These are phyloP conservation scores for Talaromyces pinophilus DNA, from an alignment of 2,329 filamentous ascomycete species.

Conservation along the genomic window DNA sequence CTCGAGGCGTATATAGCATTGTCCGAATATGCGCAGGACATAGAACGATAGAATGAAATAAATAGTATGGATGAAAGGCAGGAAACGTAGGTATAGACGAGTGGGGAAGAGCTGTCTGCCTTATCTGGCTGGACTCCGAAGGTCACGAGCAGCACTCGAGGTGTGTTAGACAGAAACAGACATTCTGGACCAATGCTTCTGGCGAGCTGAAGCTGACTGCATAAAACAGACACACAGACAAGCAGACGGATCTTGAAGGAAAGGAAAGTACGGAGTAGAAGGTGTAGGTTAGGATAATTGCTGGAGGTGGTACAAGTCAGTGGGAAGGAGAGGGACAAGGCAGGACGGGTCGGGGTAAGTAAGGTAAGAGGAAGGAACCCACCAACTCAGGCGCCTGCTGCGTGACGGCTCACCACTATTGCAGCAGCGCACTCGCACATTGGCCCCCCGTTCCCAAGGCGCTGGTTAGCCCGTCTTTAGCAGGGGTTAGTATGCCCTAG, in stretches of 20 bases:
- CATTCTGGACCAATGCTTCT: conserved; percentile 14
- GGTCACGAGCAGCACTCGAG: background rate
- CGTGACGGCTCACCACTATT: conserved; percentile 20
- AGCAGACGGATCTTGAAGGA: background rate
- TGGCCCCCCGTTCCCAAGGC: conserved; percentile 18
- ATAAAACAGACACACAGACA: no score
- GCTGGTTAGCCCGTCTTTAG: conserved; percentile 19
- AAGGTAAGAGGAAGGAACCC: background rate
- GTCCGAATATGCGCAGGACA: conserved; percentile 3
- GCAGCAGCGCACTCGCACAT: background rate
- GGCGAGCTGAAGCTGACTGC: background rate
- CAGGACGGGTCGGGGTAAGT: conserved; percentile 4
- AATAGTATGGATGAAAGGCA: background rate
- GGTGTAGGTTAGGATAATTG: background rate
- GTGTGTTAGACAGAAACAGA: background rate
- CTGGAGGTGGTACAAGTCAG: background rate
- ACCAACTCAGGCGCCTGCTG: conserved; percentile 14
- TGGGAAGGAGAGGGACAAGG: background rate
- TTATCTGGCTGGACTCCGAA: background rate
- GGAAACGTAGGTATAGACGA: background rate
- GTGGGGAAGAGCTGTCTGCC: conserved; percentile 11
- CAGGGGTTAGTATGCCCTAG: background rate
- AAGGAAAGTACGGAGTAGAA: background rate
- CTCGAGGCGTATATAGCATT: conserved; percentile 4
- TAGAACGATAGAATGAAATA: background rate